Evolutionary conservation across 2,329 filamentous ascomycete species (phyloP), one percentile per base, ranked within the genome.

Genomic region (Fusarium solani-melongenae): DNA sequence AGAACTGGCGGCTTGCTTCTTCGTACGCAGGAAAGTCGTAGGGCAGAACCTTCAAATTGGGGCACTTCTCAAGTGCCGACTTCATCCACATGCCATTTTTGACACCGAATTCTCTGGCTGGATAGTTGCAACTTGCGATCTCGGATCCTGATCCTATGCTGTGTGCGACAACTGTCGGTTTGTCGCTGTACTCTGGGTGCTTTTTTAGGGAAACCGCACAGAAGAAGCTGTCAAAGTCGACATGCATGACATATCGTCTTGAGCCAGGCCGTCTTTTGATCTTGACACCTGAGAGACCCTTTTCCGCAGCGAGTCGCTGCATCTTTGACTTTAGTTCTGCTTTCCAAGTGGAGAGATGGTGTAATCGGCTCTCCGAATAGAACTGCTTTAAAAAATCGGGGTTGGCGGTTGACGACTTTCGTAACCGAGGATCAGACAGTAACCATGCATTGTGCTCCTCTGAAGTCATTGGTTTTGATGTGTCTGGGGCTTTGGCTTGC

Each of bases 81-180:
- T 96, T 97, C 96, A 99, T 98, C 96, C 97, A 99, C 96, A 98
- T 99, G 39, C 97, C 97, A 76, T 99, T 99, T 80, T 95, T 98
- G 63, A 99, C 88, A 1, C 96, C 96, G 76, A 92, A 96, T 34
- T 90, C 88, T 39, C 96, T 91, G 8, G 97, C 96, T 22, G 93
- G 91, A 80, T 99, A 99, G 78, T 99, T 99, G 83, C 96, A 99
- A 73, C 95, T 98, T 24, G 96, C 96, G 78, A 99, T 98, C 80
- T 99, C 96, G 0, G 96, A 98, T 0, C 94, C 94, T 27, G 90
- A 90, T 0, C 96, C 96, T 51, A 88, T 89, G 6, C 96, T 93
- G 79, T 99, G 96, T 5, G 96, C 96, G 36, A 99, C 93, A 1
- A 94, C 96, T 3, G 93, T 91, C 0, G 97, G 96, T 78, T 95